Evolutionary conservation across 2,329 filamentous ascomycete species (phyloP), one percentile per base, ranked within the genome.

Genomic region (Raffaelea albimanens): DNA sequence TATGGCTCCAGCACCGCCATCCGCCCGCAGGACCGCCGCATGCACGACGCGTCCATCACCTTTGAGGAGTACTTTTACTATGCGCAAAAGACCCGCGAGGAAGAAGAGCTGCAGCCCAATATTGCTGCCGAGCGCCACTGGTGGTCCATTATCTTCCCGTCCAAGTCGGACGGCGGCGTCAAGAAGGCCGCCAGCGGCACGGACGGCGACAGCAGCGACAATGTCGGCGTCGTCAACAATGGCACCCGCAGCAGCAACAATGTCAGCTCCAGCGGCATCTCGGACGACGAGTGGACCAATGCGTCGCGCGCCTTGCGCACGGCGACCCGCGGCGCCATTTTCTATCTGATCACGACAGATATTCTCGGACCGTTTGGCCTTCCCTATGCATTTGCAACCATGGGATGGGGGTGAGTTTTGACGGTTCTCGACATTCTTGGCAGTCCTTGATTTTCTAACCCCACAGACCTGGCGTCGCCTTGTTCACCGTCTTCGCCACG

Each of bases 271-370:
- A 51, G 52, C 39, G 31, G 50, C 23, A 57, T 69, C 23, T 58
- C 57, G 3, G 62, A 67, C 16, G 61, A 66, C 4, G 71, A 75
- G 50, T 73, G 71, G 71, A 60, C 59, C 20, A 68, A 67, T 45
- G 71, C 71, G 2, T 67, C 65, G 20, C 66, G 71, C 19, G 66
- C 67, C 4, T 52, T 70, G 45, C 61, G 71, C 7, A 74, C 71
- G 0, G 71, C 70, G 1, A 64, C 63, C 1, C 65, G 67, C 61
- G 68, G 69, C 8, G 65, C 68, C 29, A 61, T 67, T 38, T 75
- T 75, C 53, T 72, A 70, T 45, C 60, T 73, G 43, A 72, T 73
- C 54, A 71, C 70, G 9, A 72, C 70, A 1, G 70, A 72, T 50
- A 67, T 72, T 42, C 56, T 72, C 5, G 70, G 70, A 1, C 68